Conservation (phyloP, 805 yeast species). For the Candida pseudoglaebosa region DNA sequence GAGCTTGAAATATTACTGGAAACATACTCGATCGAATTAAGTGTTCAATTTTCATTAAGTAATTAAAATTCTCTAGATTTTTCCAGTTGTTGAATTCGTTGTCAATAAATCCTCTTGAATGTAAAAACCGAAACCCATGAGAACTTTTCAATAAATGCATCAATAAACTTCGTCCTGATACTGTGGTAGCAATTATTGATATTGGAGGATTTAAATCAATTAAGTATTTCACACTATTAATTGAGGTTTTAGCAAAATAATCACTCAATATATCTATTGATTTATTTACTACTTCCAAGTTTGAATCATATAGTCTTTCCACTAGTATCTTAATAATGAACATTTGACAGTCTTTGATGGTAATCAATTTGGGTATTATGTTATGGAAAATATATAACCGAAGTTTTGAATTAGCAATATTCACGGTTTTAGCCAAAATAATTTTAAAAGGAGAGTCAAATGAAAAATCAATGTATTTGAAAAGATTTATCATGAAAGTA, state of each 20-base stretch:
- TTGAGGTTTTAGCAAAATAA: conserved; percentile 18
- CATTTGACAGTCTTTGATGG: conserved; percentile 29
- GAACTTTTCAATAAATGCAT: conserved; percentile 62
- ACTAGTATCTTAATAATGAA: conserved; percentile 57
- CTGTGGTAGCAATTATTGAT: conserved; percentile 22
- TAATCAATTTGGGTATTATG: conserved; percentile 41
- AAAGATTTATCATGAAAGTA: conserved; percentile 51
- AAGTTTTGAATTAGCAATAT: conserved; percentile 47
- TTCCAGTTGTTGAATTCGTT: conserved; percentile 69
- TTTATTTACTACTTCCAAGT: conserved; percentile 19
- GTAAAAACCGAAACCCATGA: conserved; percentile 64
- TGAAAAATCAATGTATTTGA: conserved; percentile 59
- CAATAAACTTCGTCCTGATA: conserved; percentile 44
- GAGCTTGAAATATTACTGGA: conserved; percentile 17
- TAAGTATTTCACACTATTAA: conserved; percentile 46
- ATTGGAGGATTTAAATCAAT: conserved; percentile 55
- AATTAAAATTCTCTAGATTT: conserved; percentile 38
- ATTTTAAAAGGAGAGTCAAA: conserved; percentile 64
- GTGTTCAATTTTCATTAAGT: conserved; percentile 46
- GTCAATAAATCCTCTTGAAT: conserved; percentile 56
- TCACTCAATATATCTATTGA: conserved; percentile 20
- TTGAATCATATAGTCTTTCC: conserved; percentile 66
- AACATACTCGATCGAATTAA: conserved; percentile 22
- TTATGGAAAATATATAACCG: conserved; percentile 55
- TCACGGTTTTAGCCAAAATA: conserved; percentile 61